Conservation (phyloP, 225 moss, liverwort and hornwort species). For the Marchantia paleacea region DNA sequence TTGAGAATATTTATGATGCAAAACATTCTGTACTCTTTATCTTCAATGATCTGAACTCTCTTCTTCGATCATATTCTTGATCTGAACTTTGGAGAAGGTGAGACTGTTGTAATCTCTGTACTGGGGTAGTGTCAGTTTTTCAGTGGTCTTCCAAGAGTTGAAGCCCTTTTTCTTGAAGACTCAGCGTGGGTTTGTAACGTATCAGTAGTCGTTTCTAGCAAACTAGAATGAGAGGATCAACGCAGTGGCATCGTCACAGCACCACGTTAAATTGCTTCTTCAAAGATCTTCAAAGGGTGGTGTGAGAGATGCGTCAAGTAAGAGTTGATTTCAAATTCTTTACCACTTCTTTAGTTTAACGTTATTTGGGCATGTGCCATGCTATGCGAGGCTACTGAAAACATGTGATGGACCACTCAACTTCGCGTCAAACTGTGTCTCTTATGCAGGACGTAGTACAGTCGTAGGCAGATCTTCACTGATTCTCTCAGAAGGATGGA, state of each 20-base stretch:
- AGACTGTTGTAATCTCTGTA: not conserved
- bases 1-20: conserved; percentile 8
- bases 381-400: too few relatives aligned
- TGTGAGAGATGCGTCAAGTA: not conserved
- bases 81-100: not conserved
- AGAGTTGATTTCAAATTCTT: not conserved
- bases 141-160: not conserved
- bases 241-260: not conserved
- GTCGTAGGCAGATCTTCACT: not conserved
- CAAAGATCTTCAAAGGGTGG: not conserved
- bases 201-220: not conserved
- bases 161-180: not conserved
- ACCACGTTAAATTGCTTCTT: not conserved
- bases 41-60: not conserved
- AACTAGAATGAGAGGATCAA: not conserved
- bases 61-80: not conserved
- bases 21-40: conserved; percentile 6
- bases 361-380: too few relatives aligned
- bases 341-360: not conserved
- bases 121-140: not conserved
- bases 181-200: not conserved
- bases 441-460: too few relatives aligned
- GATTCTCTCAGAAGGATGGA: not conserved
- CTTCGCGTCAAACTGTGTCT: too few relatives aligned
- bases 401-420: too few relatives aligned